Evolutionary conservation across 2,329 filamentous ascomycete species (phyloP).

Genomic region (Aspergillus sclerotialis): DNA sequence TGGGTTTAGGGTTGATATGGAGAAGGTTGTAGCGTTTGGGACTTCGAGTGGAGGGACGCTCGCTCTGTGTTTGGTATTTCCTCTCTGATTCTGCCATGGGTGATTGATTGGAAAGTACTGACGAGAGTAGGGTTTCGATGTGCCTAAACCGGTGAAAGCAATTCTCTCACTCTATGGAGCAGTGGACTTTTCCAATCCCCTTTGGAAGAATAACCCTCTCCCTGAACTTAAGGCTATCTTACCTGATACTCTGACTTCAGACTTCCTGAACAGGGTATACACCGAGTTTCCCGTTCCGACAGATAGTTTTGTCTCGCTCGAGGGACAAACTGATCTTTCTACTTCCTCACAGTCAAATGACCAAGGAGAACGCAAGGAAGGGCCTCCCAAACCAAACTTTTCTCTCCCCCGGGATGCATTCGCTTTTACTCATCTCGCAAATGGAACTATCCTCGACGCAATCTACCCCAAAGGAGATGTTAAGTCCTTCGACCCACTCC

Average conservation of each 20-base stretch:
- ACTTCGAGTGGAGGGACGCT: conserved; percentile 45
- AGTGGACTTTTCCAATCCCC: conserved; percentile 30
- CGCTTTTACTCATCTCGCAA: conserved; percentile 36
- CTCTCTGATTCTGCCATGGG: background rate
- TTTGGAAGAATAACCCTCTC: conserved; percentile 31
- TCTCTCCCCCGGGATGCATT: conserved; percentile 32
- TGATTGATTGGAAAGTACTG: background rate
- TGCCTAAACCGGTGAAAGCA: conserved; percentile 28
- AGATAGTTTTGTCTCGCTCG: conserved; percentile 34
- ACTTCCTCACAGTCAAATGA: too few relatives aligned
- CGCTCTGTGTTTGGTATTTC: conserved; percentile 35
- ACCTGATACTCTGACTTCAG: conserved; percentile 14
- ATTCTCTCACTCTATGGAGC: conserved; percentile 40
- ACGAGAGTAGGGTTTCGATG: conserved; percentile 28
- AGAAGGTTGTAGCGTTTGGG: conserved; percentile 39
- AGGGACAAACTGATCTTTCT: conserved; percentile 32
- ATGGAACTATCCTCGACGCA: conserved; percentile 30
- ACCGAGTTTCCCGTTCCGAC: conserved; percentile 31
- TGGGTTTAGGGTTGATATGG: conserved; percentile 15
- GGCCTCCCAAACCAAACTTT: conserved; percentile 27
- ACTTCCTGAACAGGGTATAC: conserved; percentile 32
- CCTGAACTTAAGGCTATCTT: conserved; percentile 22
- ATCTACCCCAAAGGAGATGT: conserved; percentile 23
- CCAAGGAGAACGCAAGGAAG: too few relatives aligned
- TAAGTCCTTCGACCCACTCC: conserved; percentile 24